phyloP scores from a whole-genome alignment of 805 yeast genomes.

The Candida saitoana region DNA sequence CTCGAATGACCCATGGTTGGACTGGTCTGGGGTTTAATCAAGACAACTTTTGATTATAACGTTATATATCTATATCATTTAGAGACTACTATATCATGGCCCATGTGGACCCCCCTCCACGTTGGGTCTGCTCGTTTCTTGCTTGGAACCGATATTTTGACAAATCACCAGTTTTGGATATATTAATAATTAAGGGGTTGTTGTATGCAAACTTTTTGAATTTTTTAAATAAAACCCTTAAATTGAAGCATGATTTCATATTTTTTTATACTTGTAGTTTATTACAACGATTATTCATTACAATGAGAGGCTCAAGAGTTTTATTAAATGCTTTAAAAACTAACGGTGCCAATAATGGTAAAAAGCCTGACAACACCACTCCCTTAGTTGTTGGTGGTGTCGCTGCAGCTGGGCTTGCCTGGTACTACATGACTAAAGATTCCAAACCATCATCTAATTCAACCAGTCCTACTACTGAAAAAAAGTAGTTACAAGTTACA shows the following conservation, averaged over 20 bases:
- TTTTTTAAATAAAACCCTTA: conserved; percentile 39
- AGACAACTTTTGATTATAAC: too few species aligned
- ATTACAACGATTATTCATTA: conserved; percentile 32
- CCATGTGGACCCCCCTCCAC: background rate
- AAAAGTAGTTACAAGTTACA: too few species aligned
- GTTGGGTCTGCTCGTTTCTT: too few species aligned
- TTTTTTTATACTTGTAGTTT: conserved; percentile 98
- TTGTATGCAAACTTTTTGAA: conserved; percentile 39
- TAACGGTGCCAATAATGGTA: background rate
- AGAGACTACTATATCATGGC: too few species aligned
- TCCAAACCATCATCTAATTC: background rate
- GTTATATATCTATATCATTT: too few species aligned
- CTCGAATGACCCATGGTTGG: background rate
- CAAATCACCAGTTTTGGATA: too few species aligned
- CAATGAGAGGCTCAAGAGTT: conserved; percentile 1
- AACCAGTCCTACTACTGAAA: background rate
- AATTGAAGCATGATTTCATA: conserved; percentile 60
- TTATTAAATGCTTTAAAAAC: conserved; percentile 1
- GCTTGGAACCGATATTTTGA: too few species aligned
- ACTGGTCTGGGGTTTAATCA: too few species aligned
- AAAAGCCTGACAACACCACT: conserved; percentile 3
- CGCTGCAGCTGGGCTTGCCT: conserved; percentile 1
- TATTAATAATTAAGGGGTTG: background rate
- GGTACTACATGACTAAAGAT: conserved; percentile 3
- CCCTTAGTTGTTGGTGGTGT: conserved; percentile 3